Evolutionary conservation across 495 filamentous ascomycete species (phyloP), one percentile per base, ranked within the genome.

Genomic region (Usnea hakonensis): DNA sequence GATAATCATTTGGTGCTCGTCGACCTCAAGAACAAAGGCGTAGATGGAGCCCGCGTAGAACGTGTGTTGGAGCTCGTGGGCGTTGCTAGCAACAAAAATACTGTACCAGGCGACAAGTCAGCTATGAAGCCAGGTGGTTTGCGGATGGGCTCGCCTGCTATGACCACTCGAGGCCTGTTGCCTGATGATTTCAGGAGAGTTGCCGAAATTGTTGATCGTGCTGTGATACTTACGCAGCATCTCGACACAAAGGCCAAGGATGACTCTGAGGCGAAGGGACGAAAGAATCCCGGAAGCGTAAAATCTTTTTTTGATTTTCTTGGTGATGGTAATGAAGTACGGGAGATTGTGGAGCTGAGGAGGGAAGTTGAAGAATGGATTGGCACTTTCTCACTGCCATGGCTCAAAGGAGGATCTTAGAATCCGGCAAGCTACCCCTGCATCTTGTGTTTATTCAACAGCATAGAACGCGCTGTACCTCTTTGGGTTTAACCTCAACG

Each of bases 81-180:
- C 64, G 91, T 98, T 36, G 94, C 95, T 23, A 88, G 89, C 71
- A 98, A 98, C 80, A 98, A 98, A 81, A 98, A 98, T 76, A 97
- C 94, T 16, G 95, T 97, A 0, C 94, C 95, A 6, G 94, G 95
- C 17, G 94, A 98, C 75, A 88, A 87, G 67, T 96, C 90, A 19
- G 94, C 94, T 3, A 80, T 98, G 65, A 90, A 90, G 69, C 94
- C 94, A 21, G 90, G 90, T 61, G 94, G 94, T 56, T 80, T 98
- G 63, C 85, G 94, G 65, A 87, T 98, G 73, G 94, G 94, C 32
- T 91, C 91, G 6, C 94, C 94, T 0, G 94, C 94, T 57, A 98
- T 98, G 94, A 98, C 94, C 19, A 97, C 94, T 4, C 81, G 94
- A 52, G 95, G 95, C 5, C 91, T 98, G 74, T 78, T 80, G 63